phyloP scores from a whole-genome alignment of 306 rosid genomes.

The Carpinus fangiana region DNA sequence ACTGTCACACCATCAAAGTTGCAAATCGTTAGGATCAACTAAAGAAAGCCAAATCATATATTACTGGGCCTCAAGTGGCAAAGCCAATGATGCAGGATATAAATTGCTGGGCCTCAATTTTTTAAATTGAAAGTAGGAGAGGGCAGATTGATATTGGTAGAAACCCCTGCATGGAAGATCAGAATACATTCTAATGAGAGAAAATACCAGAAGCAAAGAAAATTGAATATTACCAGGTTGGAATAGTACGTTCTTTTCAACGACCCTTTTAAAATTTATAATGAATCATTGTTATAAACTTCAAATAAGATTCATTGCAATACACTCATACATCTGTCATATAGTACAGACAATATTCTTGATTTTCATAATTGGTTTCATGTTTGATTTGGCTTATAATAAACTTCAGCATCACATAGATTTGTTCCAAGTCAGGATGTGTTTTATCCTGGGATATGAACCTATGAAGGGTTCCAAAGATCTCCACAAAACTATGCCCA shows the following conservation, averaged over 20 bases:
- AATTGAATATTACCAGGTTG: no score
- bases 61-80: no score
- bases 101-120: no score
- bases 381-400: conserved; percentile 58
- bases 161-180: no score
- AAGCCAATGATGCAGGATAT: no score
- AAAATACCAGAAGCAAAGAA: no score
- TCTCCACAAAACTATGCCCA: conserved; percentile 70
- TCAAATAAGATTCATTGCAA: conserved; percentile 14
- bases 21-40: no score
- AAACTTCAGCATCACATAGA: conserved; percentile 54
- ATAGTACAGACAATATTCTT: conserved; percentile 33
- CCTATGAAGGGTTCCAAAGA: conserved; percentile 57
- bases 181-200: no score
- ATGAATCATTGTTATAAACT: conserved; percentile 10
- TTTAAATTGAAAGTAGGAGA: no score
- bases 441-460: conserved; percentile 76
- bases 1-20: no score
- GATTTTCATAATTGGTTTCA: conserved; percentile 36
- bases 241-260: not conserved
- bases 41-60: no score
- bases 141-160: no score
- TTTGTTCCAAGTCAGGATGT: conserved; percentile 52
- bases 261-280: not conserved
- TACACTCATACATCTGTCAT: conserved; percentile 28